These are phyloP conservation scores for Cordyceps tenuipes DNA, from an alignment of 2,329 filamentous ascomycete species.

Conservation along the genomic window DNA sequence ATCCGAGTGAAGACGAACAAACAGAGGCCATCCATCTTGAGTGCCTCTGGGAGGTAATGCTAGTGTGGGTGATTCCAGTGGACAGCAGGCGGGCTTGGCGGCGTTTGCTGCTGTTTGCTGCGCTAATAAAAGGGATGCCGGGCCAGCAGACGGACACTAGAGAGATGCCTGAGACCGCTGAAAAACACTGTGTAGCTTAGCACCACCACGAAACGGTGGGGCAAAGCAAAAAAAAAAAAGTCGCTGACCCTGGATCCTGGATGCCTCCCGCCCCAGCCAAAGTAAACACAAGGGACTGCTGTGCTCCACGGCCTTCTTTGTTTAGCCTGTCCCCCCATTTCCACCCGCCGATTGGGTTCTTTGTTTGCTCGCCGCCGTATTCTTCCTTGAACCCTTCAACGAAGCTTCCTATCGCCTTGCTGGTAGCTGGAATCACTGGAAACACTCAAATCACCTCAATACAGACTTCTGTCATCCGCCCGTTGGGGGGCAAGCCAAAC, in stretches of 20 bases:
- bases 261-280: slow-evolving; percentile 1
- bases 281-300: slow-evolving; percentile 9
- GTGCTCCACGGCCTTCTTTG: background rate
- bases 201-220: slow-evolving; percentile 1
- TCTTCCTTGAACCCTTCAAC: background rate
- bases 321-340: slow-evolving; percentile 5
- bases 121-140: background rate
- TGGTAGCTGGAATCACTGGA: background rate
- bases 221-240: slow-evolving; percentile 7
- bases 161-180: background rate
- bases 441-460: background rate
- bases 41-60: too few species aligned
- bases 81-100: background rate
- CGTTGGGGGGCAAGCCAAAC: slow-evolving; percentile 10
- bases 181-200: too few species aligned
- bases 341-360: background rate
- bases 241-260: slow-evolving; percentile 9
- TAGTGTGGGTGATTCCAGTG: background rate
- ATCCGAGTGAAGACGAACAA: background rate
- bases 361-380: background rate
- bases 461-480: slow-evolving; percentile 7
- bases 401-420: background rate
- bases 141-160: background rate
- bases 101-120: background rate
- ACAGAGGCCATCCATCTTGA: background rate